phyloP scores from a whole-genome alignment of 2,329 filamentous ascomycete species.

The Akanthomyces muscarius region DNA sequence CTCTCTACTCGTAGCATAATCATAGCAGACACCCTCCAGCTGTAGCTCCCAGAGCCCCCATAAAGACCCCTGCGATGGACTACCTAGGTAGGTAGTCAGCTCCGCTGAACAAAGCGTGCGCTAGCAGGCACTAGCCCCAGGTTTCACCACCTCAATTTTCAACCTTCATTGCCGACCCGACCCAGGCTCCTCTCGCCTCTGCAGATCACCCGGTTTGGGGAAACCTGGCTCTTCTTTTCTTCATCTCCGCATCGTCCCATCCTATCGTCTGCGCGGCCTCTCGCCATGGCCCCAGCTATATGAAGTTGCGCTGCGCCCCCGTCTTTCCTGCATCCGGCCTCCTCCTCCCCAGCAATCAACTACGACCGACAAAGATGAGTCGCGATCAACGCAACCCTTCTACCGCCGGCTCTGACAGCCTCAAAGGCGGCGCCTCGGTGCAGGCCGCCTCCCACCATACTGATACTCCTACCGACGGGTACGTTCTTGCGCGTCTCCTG shows the following conservation, averaged over 20 bases:
- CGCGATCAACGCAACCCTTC: background rate
- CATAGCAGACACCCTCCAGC: too few relatives aligned
- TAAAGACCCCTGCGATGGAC: background rate
- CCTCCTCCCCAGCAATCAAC: background rate
- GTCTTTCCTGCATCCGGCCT: background rate
- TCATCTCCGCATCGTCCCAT: background rate
- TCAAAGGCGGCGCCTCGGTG: background rate
- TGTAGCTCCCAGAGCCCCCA: background rate
- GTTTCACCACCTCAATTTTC: background rate
- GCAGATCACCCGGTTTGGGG: background rate
- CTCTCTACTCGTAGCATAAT: too few relatives aligned
- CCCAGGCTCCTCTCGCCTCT: background rate
- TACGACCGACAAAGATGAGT: background rate
- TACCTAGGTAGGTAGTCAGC: background rate
- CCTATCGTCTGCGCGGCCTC: background rate
- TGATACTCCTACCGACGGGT: background rate
- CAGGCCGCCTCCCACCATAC: background rate
- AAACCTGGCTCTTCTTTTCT: background rate
- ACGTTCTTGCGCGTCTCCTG: background rate
- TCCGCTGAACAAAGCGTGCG: conserved; percentile 2
- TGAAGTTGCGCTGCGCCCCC: background rate
- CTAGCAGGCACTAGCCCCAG: background rate
- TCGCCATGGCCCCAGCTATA: background rate
- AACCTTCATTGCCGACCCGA: background rate
- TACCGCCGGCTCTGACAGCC: background rate